These are phyloP conservation scores for Micractinium conductrix DNA, from an alignment of 139 green algal genomes.

Conservation along the genomic window DNA sequence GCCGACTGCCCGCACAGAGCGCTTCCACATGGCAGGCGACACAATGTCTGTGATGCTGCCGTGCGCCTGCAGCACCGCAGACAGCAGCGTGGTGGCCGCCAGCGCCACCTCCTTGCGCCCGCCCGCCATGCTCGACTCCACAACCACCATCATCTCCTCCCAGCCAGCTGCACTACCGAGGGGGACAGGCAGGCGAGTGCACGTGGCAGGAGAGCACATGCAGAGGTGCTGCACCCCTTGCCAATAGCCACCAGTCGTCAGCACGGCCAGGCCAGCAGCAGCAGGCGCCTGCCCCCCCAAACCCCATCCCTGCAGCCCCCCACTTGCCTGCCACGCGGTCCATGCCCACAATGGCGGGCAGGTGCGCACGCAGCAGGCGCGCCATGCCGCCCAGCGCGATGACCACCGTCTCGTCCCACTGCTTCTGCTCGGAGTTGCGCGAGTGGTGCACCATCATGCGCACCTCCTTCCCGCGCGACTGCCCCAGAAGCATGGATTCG, in stretches of 20 bases:
- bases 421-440: conserved; percentile 94
- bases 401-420: conserved; percentile 96
- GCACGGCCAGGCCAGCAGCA: neutral
- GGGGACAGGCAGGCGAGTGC: neutral
- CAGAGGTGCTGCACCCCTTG: no score
- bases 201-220: neutral
- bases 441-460: conserved; percentile 92
- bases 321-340: conserved; percentile 54
- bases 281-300: no score
- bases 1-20: conserved; percentile 62
- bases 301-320: no score
- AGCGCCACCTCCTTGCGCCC: conserved; percentile 74
- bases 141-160: conserved; percentile 82
- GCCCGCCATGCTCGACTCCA: conserved; percentile 66
- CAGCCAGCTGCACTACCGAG: conserved; percentile 56
- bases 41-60: conserved; percentile 36
- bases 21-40: conserved; percentile 56
- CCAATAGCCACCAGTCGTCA: no score
- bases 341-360: conserved; percentile 73
- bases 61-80: conserved; percentile 55
- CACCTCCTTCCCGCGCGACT: conserved; percentile 42
- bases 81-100: conserved; percentile 66
- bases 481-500: conserved; percentile 74
- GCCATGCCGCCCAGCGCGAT: conserved; percentile 79
- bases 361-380: conserved; percentile 83